Conservation (phyloP, 106 monocot species). For the Platanthera guangdongensis region DNA sequence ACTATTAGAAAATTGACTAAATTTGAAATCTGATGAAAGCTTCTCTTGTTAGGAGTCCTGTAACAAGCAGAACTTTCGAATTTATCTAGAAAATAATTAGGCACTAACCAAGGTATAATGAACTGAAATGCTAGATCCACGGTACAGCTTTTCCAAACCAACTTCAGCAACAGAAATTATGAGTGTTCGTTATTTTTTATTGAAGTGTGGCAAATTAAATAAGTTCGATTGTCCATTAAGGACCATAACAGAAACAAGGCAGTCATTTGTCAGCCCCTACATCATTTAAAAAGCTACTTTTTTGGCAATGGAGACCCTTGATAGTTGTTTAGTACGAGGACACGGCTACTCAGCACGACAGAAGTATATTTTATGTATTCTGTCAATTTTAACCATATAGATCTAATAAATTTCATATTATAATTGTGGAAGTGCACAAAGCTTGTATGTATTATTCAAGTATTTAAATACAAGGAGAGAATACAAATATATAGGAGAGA, state of each 20-base stretch:
- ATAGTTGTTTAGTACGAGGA: not conserved
- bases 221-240: not conserved
- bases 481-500: too few species aligned
- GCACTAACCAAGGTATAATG: not conserved
- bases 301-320: not conserved
- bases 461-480: too few species aligned
- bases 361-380: not conserved
- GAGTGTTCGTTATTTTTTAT: not conserved
- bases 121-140: not conserved
- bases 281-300: too few species aligned
- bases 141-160: not conserved
- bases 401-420: not conserved
- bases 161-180: not conserved
- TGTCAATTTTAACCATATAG: not conserved
- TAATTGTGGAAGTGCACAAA: too few species aligned
- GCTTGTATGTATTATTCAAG: too few species aligned
- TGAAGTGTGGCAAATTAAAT: not conserved
- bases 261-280: not conserved
- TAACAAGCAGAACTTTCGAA: not conserved
- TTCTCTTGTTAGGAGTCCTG: not conserved
- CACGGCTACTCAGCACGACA: not conserved
- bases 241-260: not conserved
- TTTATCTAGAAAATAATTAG: not conserved
- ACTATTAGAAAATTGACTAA: not conserved
- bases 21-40: not conserved